Evolutionary conservation across 805 yeast species (phyloP), one percentile per base, ranked within the genome.

Genomic region (Yamadazyma paraphyllophila): DNA sequence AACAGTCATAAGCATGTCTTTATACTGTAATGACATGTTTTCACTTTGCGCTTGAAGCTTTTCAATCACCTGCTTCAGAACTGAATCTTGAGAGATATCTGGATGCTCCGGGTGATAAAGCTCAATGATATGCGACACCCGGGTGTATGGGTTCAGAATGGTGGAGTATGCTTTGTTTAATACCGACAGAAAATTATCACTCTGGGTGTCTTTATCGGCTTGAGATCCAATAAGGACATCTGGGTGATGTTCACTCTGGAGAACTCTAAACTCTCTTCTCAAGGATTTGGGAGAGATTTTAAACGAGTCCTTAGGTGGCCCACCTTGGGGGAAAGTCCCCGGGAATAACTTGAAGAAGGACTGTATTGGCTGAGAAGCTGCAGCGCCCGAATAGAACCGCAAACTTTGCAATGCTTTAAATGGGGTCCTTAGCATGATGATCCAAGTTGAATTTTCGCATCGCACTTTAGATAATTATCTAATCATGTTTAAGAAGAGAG

Each of bases 181-280:
- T 15, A 76, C 57, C 3, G 69, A 52, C 1, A 90, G 75, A 4
- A 85, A 74, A 3, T 59, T 54, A 8, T 63, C 63, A 11, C 26
- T 27, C 7, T 13, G 16, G 25, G 36, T 7, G 11, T 43, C 47
- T 3, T 40, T 49, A 12, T 44, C 37, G 36, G 59, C 49, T 1
- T 57, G 37, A 1, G 64, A 54, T 1, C 67, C 67, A 29, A 57
- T 57, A 14, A 67, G 67, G 48, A 73, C 71, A 66, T 92, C 99
- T 0, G 99, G 99, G 60, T 92, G 99, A 40, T 78, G 74, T 47
- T 75, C 71, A 31, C 85, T 78, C 62, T 92, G 98, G 26, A 90
- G 67, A 7, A 58, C 52, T 33, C 96, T 68, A 61, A 82, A 92
- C 61, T 94, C 98, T 47, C 80, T 76, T 42, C 96, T 76, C 39